Conservation (phyloP, 2,329 filamentous ascomycete genomes). For the Aspergillus flavus region DNA sequence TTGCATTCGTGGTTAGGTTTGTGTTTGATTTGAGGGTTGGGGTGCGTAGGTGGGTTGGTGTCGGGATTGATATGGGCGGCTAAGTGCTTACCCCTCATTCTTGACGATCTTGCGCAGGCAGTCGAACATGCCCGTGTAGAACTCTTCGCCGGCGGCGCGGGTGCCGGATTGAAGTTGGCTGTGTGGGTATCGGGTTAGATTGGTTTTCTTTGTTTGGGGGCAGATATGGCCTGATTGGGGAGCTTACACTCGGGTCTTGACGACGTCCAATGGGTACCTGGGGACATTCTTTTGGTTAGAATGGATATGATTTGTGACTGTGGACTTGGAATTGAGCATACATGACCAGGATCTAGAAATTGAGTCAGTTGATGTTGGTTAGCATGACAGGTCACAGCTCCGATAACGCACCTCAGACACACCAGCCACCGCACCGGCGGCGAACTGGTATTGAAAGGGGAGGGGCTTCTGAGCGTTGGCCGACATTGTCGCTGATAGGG, state of each 20-base stretch:
- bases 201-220: background rate
- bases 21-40: background rate
- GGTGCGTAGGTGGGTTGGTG: background rate
- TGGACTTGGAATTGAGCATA: slow-evolving; percentile 49
- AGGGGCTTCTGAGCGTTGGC: slow-evolving; percentile 69
- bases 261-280: slow-evolving; percentile 98
- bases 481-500: slow-evolving; percentile 57
- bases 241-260: slow-evolving; percentile 93
- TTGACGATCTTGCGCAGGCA: slow-evolving; percentile 97
- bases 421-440: slow-evolving; percentile 92
- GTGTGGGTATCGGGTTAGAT: background rate
- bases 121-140: slow-evolving; percentile 96
- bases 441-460: slow-evolving; percentile 93
- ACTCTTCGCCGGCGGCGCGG: slow-evolving; percentile 69
- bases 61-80: background rate
- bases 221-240: background rate
- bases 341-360: slow-evolving; percentile 78
- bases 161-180: slow-evolving; percentile 85
- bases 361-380: background rate
- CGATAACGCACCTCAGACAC: slow-evolving; percentile 80
- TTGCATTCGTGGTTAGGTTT: background rate
- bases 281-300: background rate
- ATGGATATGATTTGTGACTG: background rate
- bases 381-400: background rate
- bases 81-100: slow-evolving; percentile 76